Conservation (phyloP, 208 protist genomes). For the Trypanosoma rangeli region DNA sequence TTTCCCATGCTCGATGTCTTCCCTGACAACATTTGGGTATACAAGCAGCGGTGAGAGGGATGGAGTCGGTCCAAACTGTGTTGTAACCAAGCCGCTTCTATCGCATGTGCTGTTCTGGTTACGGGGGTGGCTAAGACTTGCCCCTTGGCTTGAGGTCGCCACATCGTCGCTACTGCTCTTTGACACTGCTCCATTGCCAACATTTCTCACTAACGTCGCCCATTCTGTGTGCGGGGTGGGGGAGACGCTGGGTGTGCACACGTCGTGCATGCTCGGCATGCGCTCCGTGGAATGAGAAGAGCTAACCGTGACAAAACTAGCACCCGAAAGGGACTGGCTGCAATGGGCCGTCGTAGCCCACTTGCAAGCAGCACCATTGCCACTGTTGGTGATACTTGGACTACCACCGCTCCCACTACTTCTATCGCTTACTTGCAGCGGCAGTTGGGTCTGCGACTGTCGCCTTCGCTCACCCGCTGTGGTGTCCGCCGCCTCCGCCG, state of each 20-base stretch:
- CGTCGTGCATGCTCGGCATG: constrained; percentile 1
- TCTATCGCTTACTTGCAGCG: background rate
- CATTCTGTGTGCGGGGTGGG: constrained; percentile 10
- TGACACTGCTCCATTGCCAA: background rate
- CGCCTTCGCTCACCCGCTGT: background rate
- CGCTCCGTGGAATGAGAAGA: constrained; percentile 19
- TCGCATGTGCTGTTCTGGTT: constrained; percentile 10
- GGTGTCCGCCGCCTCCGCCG: background rate
- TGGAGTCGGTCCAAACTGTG: background rate
- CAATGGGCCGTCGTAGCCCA: background rate
- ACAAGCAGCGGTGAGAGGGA: constrained; percentile 2
- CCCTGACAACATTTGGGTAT: background rate
- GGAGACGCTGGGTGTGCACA: constrained; percentile 7
- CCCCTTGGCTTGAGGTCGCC: constrained; percentile 25
- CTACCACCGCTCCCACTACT: background rate
- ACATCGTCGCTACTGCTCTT: constrained; percentile 21
- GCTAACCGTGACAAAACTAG: constrained; percentile 24
- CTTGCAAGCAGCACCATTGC: background rate
- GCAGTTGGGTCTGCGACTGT: background rate
- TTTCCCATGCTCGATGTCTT: background rate
- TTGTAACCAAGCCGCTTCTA: constrained; percentile 7
- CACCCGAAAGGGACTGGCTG: constrained; percentile 6
- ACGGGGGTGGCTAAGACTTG: constrained; percentile 23
- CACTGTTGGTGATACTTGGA: background rate
- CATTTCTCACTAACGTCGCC: background rate